phyloP scores from a whole-genome alignment of 2,329 filamentous ascomycete genomes.

The Lecanicillium sp. region DNA sequence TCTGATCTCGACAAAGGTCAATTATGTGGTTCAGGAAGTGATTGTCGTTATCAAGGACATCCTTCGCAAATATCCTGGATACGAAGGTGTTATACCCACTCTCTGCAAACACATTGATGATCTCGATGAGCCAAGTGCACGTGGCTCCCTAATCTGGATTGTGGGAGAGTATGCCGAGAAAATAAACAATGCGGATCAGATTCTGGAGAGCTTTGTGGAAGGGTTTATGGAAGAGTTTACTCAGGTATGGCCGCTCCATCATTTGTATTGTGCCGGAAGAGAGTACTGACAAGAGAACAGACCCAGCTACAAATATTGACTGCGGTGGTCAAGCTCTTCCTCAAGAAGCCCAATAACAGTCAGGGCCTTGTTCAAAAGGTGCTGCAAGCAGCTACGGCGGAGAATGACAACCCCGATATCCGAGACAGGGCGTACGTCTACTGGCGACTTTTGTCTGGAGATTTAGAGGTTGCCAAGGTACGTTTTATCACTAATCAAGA shows the following conservation, averaged over 20 bases:
- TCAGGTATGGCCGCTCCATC: conserved; percentile 69
- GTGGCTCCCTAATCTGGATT: conserved; percentile 94
- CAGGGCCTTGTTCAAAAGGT: conserved; percentile 92
- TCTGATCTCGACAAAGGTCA: conserved; percentile 93
- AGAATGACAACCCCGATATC: conserved; percentile 97
- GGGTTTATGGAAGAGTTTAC: conserved; percentile 95
- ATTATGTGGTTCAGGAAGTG: conserved; percentile 97
- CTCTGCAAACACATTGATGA: conserved; percentile 96
- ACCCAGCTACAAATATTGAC: conserved; percentile 98
- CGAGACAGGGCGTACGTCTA: conserved; percentile 96
- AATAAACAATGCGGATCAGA: conserved; percentile 97
- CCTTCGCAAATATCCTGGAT: conserved; percentile 92
- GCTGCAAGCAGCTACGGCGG: conserved; percentile 81
- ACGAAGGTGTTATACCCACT: conserved; percentile 95
- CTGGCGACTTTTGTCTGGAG: conserved; percentile 91
- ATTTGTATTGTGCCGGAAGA: too few species aligned
- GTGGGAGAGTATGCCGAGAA: conserved; percentile 99
- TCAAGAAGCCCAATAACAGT: conserved; percentile 91
- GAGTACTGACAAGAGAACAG: conserved; percentile 34
- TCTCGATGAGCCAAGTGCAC: conserved; percentile 84
- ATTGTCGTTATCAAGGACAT: conserved; percentile 99
- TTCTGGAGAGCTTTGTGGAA: conserved; percentile 84
- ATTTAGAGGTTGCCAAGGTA: conserved; percentile 83
- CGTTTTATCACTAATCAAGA: conserved; percentile 10
- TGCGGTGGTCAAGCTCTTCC: conserved; percentile 91